Evolutionary conservation across 176 grass and related monocot species (phyloP).

Genomic region (Rhynchospora tenuis): DNA sequence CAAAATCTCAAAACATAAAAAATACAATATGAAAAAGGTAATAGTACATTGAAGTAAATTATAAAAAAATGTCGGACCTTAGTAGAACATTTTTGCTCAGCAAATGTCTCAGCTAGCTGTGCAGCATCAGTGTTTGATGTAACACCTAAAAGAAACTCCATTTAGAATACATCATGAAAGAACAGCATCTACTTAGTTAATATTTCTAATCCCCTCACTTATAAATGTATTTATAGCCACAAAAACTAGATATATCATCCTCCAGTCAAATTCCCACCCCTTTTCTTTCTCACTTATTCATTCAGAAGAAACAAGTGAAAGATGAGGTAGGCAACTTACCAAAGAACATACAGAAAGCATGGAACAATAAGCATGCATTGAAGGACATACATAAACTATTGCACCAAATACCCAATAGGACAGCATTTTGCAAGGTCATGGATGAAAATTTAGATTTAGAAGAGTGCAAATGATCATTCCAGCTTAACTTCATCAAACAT

Average conservation of each 20-base stretch:
- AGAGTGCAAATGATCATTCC: background rate
- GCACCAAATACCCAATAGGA: background rate
- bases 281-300: background rate
- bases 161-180: background rate
- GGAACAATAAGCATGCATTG: background rate
- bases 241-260: conserved; percentile 1
- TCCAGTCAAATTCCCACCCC: background rate
- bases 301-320: background rate
- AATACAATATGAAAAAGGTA: background rate
- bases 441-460: background rate
- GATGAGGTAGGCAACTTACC: background rate
- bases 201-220: background rate
- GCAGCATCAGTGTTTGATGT: conserved; percentile 97
- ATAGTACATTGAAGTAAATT: background rate
- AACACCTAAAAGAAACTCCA: conserved; percentile 58
- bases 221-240: background rate
- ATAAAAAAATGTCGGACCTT: conserved; percentile 41
- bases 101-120: conserved; percentile 97
- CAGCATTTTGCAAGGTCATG: background rate
- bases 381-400: background rate
- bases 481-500: conserved; percentile 6
- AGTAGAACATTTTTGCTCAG: conserved; percentile 79
- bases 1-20: background rate
- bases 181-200: background rate
- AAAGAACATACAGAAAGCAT: background rate